phyloP scores from a whole-genome alignment of 169 alveolate genomes.

The Plasmodium fragile region DNA sequence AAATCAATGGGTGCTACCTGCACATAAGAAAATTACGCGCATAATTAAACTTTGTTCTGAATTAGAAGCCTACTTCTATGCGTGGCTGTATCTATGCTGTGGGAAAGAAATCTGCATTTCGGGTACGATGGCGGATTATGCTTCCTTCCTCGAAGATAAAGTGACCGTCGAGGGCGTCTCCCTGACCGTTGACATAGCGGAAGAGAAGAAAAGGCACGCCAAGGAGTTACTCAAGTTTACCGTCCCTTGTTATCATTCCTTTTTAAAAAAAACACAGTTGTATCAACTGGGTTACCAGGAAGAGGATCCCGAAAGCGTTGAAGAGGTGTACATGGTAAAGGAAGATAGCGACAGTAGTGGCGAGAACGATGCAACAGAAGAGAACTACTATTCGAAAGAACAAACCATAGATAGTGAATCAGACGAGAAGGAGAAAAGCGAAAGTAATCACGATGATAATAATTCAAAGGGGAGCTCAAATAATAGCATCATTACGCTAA shows the following conservation, averaged over 20 bases:
- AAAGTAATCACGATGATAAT: background rate
- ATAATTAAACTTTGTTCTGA: constrained; percentile 77
- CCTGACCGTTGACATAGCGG: constrained; percentile 23
- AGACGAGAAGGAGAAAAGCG: background rate
- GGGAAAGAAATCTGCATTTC: constrained; percentile 51
- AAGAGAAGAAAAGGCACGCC: constrained; percentile 1
- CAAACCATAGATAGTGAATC: background rate
- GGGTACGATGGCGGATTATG: constrained; percentile 33
- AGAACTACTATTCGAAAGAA: background rate
- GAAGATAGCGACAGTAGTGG: background rate
- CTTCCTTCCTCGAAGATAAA: constrained; percentile 71
- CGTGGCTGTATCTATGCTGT: constrained; percentile 80
- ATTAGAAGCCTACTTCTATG: constrained; percentile 80
- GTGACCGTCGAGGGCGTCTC: constrained; percentile 20
- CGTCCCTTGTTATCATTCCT: constrained; percentile 43
- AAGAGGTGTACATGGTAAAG: background rate
- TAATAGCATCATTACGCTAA: background rate
- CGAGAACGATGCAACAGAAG: background rate
- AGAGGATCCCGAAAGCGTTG: background rate
- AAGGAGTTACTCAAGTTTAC: constrained; percentile 46
- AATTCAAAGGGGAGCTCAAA: background rate
- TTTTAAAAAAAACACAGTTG: constrained; percentile 21
- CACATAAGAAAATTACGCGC: constrained; percentile 54
- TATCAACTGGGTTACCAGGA: constrained; percentile 1
- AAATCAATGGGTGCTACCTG: constrained; percentile 82